Evolutionary conservation across 2,329 filamentous ascomycete species (phyloP).

Genomic region (Fusarium sp.): DNA sequence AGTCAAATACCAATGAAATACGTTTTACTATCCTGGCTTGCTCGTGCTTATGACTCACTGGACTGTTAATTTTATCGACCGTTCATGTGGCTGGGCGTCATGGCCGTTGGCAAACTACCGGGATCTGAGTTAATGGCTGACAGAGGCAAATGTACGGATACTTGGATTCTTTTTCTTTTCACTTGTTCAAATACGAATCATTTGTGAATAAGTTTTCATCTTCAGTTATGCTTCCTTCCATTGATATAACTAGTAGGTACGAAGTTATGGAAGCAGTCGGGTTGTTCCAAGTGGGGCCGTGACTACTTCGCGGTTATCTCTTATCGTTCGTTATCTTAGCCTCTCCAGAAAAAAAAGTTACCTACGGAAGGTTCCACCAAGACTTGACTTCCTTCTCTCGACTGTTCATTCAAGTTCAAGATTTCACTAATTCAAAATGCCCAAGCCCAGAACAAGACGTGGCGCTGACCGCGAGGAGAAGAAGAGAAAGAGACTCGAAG

Average conservation of each 20-base stretch:
- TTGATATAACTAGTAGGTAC: background rate
- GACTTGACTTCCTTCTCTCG: constrained; percentile 19
- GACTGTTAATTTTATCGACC: background rate
- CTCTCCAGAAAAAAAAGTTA: constrained; percentile 37
- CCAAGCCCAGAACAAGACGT: constrained; percentile 59
- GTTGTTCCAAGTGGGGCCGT: background rate
- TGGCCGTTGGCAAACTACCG: background rate
- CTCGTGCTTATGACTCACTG: background rate
- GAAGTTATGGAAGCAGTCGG: background rate
- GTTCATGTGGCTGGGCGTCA: background rate
- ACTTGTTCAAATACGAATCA: background rate
- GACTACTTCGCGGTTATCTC: constrained; percentile 8
- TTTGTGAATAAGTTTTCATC: background rate
- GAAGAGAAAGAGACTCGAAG: constrained; percentile 55
- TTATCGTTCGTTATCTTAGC: constrained; percentile 37
- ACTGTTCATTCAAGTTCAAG: background rate
- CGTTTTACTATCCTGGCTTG: background rate
- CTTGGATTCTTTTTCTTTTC: background rate
- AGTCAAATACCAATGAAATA: background rate
- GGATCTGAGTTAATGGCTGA: background rate
- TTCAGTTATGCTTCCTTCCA: too few relatives aligned
- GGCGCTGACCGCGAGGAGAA: constrained; percentile 54
- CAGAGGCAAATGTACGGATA: background rate
- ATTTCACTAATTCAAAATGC: constrained; percentile 50
- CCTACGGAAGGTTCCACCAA: constrained; percentile 33